Base-by-base conservation (phyloP, 2,329 filamentous ascomycete species). In the Septoria petroselini region DNA sequence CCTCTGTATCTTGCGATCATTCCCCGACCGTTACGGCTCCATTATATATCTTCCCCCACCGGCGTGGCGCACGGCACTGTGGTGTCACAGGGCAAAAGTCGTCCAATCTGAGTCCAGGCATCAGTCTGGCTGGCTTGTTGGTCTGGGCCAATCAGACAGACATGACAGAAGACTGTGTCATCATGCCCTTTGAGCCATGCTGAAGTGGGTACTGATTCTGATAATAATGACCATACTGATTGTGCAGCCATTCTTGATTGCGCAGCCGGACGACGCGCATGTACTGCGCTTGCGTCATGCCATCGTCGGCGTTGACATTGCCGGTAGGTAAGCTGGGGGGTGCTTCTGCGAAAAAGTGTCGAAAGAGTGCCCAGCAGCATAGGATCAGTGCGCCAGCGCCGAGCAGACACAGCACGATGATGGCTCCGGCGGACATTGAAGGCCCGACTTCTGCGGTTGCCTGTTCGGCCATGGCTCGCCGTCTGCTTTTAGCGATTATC, bases 321-420 rank as follows among this genome's bases (percentile, higher is more conserved):
- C 25, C 48, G 4, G 12, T 47, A 21, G 39, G 39, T 34, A n/a
- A 23, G 29, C 38, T 45, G 21, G 27, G 19, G n/a, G 33, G 41
- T 6, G 14, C 37, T 14, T 49, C 29, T 25, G 27, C 42, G 42
- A 33, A 55, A 44, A 59, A 59, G 34, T 59, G 58, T 7, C 54
- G 50, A 9, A 48, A 51, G 11, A 59, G 33, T 5, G 58, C 57
- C 48, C 52, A 61, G 12, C 42, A 45, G 35, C 50, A 54, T 11
- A 61, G 44, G 9, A 61, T 37, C 14, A 45, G 23, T 15, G 50
- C 54, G 31, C 57, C 54, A 1, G 58, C 54, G 29, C 57, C 54
- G 12, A 61, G 46, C 25, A 61, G 47, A 37, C 54, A 57, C 3
- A 61, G 54, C 21, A 61, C 46, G 33, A 61, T 59, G 39, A 61